These are phyloP conservation scores for Lachnellula subtilissima DNA, from an alignment of 2,329 filamentous ascomycete genomes.

Conservation along the genomic window DNA sequence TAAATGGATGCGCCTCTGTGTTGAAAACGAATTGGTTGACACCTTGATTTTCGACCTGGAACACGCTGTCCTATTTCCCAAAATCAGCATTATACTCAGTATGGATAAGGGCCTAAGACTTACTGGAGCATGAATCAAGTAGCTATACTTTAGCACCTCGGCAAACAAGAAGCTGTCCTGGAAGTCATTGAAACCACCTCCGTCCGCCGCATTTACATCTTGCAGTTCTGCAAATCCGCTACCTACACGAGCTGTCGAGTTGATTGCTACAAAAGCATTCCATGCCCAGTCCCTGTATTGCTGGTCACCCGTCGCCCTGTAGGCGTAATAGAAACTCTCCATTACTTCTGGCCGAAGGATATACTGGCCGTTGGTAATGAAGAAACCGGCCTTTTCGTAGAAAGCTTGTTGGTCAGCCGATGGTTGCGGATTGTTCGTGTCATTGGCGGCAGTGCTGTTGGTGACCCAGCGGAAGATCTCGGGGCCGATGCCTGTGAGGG, in stretches of 20 bases:
- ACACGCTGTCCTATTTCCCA: slow-evolving; percentile 35
- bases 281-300: slow-evolving; percentile 83
- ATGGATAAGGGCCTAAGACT: slow-evolving; percentile 7
- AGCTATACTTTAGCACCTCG: slow-evolving; percentile 81
- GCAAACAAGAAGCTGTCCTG: slow-evolving; percentile 89
- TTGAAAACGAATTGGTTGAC: slow-evolving; percentile 57
- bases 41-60: slow-evolving; percentile 48
- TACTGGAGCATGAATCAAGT: slow-evolving; percentile 50
- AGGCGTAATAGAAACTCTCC: slow-evolving; percentile 84
- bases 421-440: slow-evolving; percentile 35
- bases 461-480: slow-evolving; percentile 64
- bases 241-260: slow-evolving; percentile 54
- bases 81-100: slow-evolving; percentile 7
- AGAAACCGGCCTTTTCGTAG: slow-evolving; percentile 67
- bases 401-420: slow-evolving; percentile 50
- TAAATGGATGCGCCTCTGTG: slow-evolving; percentile 60
- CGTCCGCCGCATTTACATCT: slow-evolving; percentile 59
- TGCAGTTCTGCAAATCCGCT: slow-evolving; percentile 63
- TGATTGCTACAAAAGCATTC: slow-evolving; percentile 69
- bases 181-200: slow-evolving; percentile 60
- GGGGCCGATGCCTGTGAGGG: slow-evolving; percentile 70
- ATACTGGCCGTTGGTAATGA: slow-evolving; percentile 57
- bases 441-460: slow-evolving; percentile 33
- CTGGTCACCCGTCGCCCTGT: slow-evolving; percentile 67
- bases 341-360: slow-evolving; percentile 75